phyloP scores from a whole-genome alignment of 768 basidiomycete genomes.

The Mycena crocata region DNA sequence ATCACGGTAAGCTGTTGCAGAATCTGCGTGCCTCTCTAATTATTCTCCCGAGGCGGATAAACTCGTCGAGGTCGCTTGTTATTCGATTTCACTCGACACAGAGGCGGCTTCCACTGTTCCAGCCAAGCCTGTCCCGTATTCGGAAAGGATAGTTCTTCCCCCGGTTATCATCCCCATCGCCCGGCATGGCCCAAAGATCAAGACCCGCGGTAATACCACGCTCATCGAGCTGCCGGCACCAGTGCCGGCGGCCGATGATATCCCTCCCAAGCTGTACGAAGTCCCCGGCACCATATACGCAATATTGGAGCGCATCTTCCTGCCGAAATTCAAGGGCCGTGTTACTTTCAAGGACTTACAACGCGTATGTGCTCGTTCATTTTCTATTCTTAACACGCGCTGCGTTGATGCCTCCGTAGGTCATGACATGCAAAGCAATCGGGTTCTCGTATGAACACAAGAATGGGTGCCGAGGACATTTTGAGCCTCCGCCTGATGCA shows the following conservation, averaged over 20 bases:
- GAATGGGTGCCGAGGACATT: background rate
- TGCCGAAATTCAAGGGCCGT: background rate
- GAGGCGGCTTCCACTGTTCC: background rate
- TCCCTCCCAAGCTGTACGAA: too few relatives aligned
- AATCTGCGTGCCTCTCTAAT: background rate
- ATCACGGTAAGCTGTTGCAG: background rate
- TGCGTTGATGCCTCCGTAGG: background rate
- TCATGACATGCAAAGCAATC: constrained; percentile 1
- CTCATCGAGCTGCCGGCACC: background rate
- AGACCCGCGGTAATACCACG: background rate
- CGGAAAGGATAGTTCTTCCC: background rate
- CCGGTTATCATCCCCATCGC: background rate
- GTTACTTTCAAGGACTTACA: background rate
- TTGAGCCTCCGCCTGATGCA: background rate
- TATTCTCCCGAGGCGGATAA: background rate
- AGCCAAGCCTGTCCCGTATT: background rate
- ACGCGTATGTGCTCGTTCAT: background rate
- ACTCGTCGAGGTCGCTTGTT: background rate
- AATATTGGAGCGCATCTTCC: background rate
- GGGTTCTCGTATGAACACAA: background rate
- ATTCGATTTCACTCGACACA: background rate
- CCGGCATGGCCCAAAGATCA: background rate
- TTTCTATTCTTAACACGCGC: too few relatives aligned
- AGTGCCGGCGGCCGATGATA: background rate
- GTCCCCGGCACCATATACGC: background rate